Evolutionary conservation across 257 asterid species (phyloP), one percentile per base, ranked within the genome.

Genomic region (Linderniella brevidens): DNA sequence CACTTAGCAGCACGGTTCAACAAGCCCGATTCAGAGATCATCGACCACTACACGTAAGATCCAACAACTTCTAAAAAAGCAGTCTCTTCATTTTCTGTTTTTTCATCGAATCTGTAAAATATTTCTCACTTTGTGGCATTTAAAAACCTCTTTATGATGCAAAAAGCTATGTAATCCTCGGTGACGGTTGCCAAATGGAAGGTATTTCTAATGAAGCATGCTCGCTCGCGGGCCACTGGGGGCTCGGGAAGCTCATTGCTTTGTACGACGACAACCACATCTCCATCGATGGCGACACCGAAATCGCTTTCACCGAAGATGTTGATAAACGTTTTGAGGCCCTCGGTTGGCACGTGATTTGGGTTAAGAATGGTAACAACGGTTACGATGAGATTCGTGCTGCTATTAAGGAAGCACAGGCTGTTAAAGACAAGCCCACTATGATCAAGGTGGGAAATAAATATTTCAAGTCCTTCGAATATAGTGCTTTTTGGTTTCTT

Each of bases 191-290:
- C 55, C 87, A 82, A 64, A 82, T 82, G 97, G 97, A 87, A 85
- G 97, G 97, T 46, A 61, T 87, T 60, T 63, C 97, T 10, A 77
- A 87, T 36, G 97, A 87, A 73, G 97, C 68, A 37, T 68, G 81
- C 74, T 82, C 95, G 60, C 86, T 87, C 49, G 97, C 97, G 62
- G 97, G 83, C 9, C 97, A 82, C 37, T 82, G 95, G 97, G 95
- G 93, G 17, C 93, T 87, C 15, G 95, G 97, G 50, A 82, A 82
- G 68, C 66, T 87, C 53, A 82, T 87, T 69, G 97, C 95, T 12
- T 78, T 87, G 13, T 87, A 87, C 36, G 97, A 87, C 5, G 94
- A 82, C 61, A 87, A 87, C 52, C 97, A 87, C 61, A 87, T 87
- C 56, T 82, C 97, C 35, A 87, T 87, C 63, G 97, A 87, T 25